phyloP scores from a whole-genome alignment of 169 alveolate genomes.

The Babesia ovis region DNA sequence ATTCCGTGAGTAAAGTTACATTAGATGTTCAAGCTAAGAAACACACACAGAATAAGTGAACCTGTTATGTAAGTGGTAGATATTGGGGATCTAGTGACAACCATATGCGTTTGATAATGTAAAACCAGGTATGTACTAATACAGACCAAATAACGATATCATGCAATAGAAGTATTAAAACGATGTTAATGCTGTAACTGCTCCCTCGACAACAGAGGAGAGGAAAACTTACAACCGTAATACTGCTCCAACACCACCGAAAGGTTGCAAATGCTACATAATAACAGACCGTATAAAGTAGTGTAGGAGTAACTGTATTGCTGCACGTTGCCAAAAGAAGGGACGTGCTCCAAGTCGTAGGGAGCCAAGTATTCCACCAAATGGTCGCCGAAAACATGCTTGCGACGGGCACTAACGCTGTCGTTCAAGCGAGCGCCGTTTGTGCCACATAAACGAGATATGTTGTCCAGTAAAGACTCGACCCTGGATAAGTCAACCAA shows the following conservation, averaged over 20 bases:
- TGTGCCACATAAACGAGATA: slow-evolving; percentile 41
- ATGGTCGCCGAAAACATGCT: slow-evolving; percentile 35
- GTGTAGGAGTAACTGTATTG: slow-evolving; percentile 34
- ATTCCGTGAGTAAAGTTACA: too few species aligned
- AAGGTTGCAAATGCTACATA: slow-evolving; percentile 48
- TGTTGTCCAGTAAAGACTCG: slow-evolving; percentile 26
- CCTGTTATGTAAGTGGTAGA: too few species aligned
- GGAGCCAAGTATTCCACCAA: slow-evolving; percentile 46
- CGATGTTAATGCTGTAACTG: not conserved
- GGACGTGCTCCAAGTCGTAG: slow-evolving; percentile 53
- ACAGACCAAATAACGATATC: too few species aligned
- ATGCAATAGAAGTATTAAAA: too few species aligned
- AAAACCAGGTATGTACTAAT: too few species aligned
- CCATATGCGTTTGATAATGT: too few species aligned
- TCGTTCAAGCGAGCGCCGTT: slow-evolving; percentile 33
- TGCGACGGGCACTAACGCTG: slow-evolving; percentile 15
- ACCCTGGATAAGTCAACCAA: slow-evolving; percentile 10
- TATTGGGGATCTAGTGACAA: too few species aligned
- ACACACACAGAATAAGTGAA: too few species aligned
- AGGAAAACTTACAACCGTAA: slow-evolving; percentile 51
- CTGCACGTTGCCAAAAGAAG: slow-evolving; percentile 42
- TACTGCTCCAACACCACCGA: slow-evolving; percentile 39
- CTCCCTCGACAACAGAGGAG: slow-evolving; percentile 25
- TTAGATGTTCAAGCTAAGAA: too few species aligned
- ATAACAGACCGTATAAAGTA: slow-evolving; percentile 30